Percentiles rank a stretch among this genome's conserved stretches.
Conservation (phyloP, 345 rosid species). For the Gossypioides kirkii region DNA sequence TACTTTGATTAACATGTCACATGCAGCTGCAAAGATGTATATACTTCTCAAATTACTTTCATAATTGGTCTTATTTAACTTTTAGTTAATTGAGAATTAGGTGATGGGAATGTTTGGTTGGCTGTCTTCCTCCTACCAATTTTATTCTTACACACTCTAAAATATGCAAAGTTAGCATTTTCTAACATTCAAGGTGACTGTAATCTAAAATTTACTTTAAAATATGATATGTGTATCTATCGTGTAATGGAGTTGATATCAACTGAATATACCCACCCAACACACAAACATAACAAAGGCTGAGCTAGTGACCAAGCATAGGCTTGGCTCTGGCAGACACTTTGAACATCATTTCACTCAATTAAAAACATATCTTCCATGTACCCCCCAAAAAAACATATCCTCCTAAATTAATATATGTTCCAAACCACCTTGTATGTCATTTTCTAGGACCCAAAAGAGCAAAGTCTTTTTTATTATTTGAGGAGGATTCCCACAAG, state of each 20-base stretch:
- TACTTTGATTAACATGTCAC: neutral
- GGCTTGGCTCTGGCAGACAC: too few species aligned
- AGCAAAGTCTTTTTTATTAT: neutral
- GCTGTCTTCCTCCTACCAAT: too few species aligned
- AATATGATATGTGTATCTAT: too few species aligned
- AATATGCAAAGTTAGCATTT: too few species aligned
- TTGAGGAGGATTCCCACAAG: slow-evolving; percentile 9
- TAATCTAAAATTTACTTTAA: too few species aligned
- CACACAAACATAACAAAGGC: neutral
- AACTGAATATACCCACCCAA: neutral
- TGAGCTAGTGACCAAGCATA: neutral
- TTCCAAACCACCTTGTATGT: too few species aligned
- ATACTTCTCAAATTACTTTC: neutral
- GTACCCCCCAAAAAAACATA: too few species aligned
- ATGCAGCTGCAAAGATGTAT: neutral
- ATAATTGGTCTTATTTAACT: neutral
- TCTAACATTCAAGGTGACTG: too few species aligned
- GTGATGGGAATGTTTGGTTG: neutral
- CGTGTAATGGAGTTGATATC: too few species aligned
- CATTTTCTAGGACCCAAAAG: too few species aligned
- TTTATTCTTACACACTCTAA: too few species aligned
- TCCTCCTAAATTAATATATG: too few species aligned
- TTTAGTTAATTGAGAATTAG: neutral
- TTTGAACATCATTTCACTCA: neutral
- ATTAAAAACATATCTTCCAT: neutral